Percentiles rank a stretch among this genome's conserved stretches.
Conservation (phyloP, 257 asterid genomes). For the Lithospermum erythrorhizon region DNA sequence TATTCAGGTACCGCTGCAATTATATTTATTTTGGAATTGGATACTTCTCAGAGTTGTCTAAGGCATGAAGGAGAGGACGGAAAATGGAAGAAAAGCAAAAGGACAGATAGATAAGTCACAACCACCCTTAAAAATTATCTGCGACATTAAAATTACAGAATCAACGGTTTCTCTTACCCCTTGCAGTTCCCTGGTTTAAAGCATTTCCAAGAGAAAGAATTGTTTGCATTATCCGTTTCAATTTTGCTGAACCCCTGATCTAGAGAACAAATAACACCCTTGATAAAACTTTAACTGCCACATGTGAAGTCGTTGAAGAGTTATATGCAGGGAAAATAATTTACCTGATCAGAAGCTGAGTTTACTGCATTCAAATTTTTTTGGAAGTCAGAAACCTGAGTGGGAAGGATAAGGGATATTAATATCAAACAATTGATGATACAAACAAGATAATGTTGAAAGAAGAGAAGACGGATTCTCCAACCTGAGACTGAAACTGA, state of each 20-base stretch:
- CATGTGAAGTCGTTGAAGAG: slow-evolving; percentile 11
- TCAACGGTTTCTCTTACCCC: slow-evolving; percentile 45
- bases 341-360: slow-evolving; percentile 90
- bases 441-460: slow-evolving; percentile 10
- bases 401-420: slow-evolving; percentile 10
- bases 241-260: slow-evolving; percentile 76
- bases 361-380: slow-evolving; percentile 56
- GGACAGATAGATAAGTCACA: neutral
- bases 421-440: neutral
- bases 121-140: neutral
- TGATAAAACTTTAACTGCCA: slow-evolving; percentile 12
- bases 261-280: slow-evolving; percentile 34
- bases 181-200: slow-evolving; percentile 91
- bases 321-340: slow-evolving; percentile 17
- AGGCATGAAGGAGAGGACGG: slow-evolving; percentile 1
- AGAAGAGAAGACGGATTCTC: slow-evolving; percentile 10
- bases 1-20: neutral
- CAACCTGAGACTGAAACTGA: slow-evolving; percentile 74
- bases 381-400: slow-evolving; percentile 79
- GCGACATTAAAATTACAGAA: neutral
- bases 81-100: neutral
- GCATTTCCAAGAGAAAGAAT: slow-evolving; percentile 91
- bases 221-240: slow-evolving; percentile 93
- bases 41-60: neutral
- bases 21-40: neutral